A percentile compares a stretch with the other conserved stretches of the same genome.
Conservation (phyloP, 1,284 basidiomycete species). For the Rhodotorula sp. region DNA sequence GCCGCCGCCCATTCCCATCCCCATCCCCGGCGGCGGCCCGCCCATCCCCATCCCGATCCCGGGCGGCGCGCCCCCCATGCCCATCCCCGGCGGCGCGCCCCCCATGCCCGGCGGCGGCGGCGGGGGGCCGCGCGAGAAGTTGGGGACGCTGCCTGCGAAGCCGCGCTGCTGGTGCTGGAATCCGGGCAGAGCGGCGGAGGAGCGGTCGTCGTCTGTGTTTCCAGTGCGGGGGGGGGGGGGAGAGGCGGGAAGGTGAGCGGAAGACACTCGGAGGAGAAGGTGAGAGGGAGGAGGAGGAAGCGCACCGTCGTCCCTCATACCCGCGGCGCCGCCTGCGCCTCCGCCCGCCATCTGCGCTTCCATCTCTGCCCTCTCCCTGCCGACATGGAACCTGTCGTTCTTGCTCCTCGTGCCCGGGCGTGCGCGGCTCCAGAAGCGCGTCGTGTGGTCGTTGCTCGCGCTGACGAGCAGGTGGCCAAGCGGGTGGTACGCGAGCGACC, state of each 20-base stretch:
- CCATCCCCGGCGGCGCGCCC: too few species aligned
- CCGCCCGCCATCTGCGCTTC: conserved; percentile 18
- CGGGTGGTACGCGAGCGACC: conserved; percentile 93
- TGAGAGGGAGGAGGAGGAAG: background rate
- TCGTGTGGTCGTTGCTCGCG: conserved; percentile 95
- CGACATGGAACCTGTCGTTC: conserved; percentile 45
- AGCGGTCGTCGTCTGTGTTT: conserved; percentile 18
- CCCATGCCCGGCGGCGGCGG: conserved; percentile 1
- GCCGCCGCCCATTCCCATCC: background rate
- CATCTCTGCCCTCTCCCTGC: conserved; percentile 42
- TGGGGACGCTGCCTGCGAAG: conserved; percentile 24
- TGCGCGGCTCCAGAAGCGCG: conserved; percentile 93
- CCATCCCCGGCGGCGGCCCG: background rate
- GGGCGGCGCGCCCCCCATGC: conserved; percentile 2
- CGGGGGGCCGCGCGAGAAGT: conserved; percentile 9
- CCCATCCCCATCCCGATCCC: background rate
- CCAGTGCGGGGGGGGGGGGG: background rate
- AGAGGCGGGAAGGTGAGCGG: background rate
- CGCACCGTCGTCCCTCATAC: conserved; percentile 28
- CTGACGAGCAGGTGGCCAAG: conserved; percentile 90
- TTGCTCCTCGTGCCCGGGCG: conserved; percentile 60
- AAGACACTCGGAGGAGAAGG: background rate
- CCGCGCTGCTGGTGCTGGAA: conserved; percentile 14
- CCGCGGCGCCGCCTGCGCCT: background rate
- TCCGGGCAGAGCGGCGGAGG: conserved; percentile 15